These are phyloP conservation scores for Sclerotinia sclerotiorum DNA, from an alignment of 2,329 filamentous ascomycete species.

Conservation along the genomic window DNA sequence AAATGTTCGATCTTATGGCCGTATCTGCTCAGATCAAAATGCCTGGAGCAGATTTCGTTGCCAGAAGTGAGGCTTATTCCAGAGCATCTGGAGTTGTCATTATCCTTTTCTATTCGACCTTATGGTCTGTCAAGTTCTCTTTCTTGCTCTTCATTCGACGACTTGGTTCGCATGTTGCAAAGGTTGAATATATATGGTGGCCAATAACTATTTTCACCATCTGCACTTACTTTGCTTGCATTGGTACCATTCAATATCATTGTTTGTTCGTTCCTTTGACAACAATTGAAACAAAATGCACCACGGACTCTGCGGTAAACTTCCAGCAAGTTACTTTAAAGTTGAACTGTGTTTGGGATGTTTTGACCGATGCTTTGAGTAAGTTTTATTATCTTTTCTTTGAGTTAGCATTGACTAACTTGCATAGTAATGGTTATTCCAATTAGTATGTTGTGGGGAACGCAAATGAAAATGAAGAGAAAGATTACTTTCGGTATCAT, in stretches of 20 bases:
- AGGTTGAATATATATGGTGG: constrained; percentile 1
- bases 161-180: constrained; percentile 1
- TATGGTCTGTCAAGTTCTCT: constrained; percentile 7
- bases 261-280: constrained; percentile 1
- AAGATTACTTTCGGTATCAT: not conserved
- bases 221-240: constrained; percentile 4
- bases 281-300: not conserved
- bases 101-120: not conserved
- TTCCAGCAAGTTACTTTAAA: not conserved
- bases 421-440: not conserved
- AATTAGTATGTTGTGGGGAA: constrained; percentile 1
- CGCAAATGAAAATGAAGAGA: constrained; percentile 7
- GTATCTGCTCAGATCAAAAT: not conserved
- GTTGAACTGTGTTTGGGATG: constrained; percentile 8
- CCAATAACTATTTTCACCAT: constrained; percentile 6
- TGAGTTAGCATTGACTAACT: not conserved
- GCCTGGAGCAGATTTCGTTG: not conserved
- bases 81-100: constrained; percentile 2
- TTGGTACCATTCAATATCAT: not conserved
- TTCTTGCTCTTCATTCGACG: constrained; percentile 6
- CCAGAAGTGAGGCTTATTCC: constrained; percentile 3
- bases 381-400: not conserved
- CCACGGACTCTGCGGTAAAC: not conserved
- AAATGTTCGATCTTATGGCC: constrained; percentile 2
- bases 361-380: not conserved